Evolutionary conservation across 2,329 filamentous ascomycete genomes (phyloP).

Genomic region (Botryotinia globosa): DNA sequence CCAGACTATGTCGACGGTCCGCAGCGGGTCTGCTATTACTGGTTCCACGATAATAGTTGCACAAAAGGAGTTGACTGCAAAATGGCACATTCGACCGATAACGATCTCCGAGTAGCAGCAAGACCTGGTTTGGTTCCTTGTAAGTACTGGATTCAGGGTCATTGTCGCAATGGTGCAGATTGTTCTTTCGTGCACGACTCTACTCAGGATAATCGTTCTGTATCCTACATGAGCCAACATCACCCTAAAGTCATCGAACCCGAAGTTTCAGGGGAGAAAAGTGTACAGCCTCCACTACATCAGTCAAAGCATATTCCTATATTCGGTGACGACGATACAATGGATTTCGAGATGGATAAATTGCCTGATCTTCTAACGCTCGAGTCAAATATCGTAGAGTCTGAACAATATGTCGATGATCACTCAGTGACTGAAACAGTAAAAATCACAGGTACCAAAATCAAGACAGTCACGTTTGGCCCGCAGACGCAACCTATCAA

Average conservation of each 20-base stretch:
- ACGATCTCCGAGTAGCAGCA: background rate
- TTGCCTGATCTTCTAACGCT: background rate
- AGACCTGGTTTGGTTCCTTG: background rate
- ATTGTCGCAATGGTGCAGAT: background rate
- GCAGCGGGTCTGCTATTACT: slow-evolving; percentile 8
- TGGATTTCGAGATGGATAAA: background rate
- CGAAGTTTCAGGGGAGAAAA: background rate
- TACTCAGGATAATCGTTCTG: background rate
- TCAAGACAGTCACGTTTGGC: slow-evolving; percentile 2
- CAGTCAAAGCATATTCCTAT: background rate
- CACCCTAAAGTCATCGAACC: background rate
- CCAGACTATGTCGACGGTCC: background rate
- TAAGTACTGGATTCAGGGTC: background rate
- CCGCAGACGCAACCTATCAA: background rate
- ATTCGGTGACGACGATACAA: background rate
- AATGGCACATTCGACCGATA: slow-evolving; percentile 9
- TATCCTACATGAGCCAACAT: background rate
- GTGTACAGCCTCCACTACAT: background rate
- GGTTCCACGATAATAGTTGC: slow-evolving; percentile 20
- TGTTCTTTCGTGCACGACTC: background rate
- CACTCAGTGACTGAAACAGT: too few relatives aligned
- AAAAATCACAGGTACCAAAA: background rate
- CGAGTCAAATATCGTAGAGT: background rate
- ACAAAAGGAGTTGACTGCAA: slow-evolving; percentile 8
- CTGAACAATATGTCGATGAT: background rate